Percentiles rank a stretch among this genome's conserved stretches.
Evolutionary conservation across 2,329 filamentous ascomycete species (phyloP).

Genomic region (Aspergillus sp.): DNA sequence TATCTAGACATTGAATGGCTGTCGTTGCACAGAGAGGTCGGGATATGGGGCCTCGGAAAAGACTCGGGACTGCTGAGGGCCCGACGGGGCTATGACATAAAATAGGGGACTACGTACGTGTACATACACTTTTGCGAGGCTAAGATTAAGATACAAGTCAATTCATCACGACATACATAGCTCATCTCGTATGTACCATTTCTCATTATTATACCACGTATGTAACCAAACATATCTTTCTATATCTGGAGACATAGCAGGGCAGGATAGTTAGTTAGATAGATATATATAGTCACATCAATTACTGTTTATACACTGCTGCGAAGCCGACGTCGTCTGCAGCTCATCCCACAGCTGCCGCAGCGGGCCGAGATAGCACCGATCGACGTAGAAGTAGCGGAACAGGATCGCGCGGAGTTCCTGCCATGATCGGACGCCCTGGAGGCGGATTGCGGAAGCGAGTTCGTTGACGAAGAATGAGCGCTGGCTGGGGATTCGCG

Average conservation of each 20-base stretch:
- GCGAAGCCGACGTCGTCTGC: slow-evolving; percentile 23
- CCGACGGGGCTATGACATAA: neutral
- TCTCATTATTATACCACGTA: slow-evolving; percentile 25
- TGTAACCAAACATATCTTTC: slow-evolving; percentile 8
- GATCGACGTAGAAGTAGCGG: slow-evolving; percentile 43
- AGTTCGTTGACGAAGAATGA: slow-evolving; percentile 40
- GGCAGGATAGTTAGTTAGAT: neutral
- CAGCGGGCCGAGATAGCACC: slow-evolving; percentile 36
- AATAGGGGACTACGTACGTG: neutral
- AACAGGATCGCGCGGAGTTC: slow-evolving; percentile 36
- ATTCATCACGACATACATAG: slow-evolving; percentile 6
- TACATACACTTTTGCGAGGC: neutral
- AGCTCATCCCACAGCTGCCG: slow-evolving; percentile 40
- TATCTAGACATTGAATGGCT: too few relatives aligned
- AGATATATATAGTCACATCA: slow-evolving; percentile 17
- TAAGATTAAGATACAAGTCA: neutral
- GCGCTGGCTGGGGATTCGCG: slow-evolving; percentile 30
- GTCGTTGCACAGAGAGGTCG: neutral
- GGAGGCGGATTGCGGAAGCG: slow-evolving; percentile 31
- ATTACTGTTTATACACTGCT: slow-evolving; percentile 20
- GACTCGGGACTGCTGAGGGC: neutral
- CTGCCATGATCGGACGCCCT: slow-evolving; percentile 39
- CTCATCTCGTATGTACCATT: slow-evolving; percentile 21
- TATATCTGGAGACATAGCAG: neutral
- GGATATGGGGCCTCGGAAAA: neutral